Conservation (phyloP, 2,329 filamentous ascomycete genomes). For the Drechslera avenae region DNA sequence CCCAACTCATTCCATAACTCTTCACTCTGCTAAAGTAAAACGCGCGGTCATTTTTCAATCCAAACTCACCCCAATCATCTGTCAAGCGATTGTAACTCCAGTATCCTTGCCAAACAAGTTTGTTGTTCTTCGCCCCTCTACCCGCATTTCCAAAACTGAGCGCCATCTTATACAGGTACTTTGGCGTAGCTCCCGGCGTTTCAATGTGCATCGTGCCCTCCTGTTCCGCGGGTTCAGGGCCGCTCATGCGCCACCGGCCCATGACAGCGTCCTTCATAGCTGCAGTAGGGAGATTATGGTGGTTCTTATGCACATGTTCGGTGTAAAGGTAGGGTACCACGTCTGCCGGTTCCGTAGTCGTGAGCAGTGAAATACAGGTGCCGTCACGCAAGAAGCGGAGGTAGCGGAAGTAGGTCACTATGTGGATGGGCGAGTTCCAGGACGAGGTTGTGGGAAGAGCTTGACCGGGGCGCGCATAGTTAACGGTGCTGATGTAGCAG, state of each 20-base stretch:
- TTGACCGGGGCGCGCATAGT: conserved; percentile 86
- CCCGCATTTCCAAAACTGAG: conserved; percentile 70
- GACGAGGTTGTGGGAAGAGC: conserved; percentile 71
- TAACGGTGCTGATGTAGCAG: conserved; percentile 94
- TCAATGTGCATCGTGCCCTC: conserved; percentile 69
- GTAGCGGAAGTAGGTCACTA: conserved; percentile 98
- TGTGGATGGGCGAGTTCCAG: conserved; percentile 83
- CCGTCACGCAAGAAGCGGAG: conserved; percentile 94
- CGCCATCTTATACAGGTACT: conserved; percentile 86
- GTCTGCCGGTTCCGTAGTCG: conserved; percentile 79
- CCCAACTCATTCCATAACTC: conserved; percentile 58
- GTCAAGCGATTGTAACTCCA: conserved; percentile 90
- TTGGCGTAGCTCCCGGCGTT: conserved; percentile 77
- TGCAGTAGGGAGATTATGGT: conserved; percentile 51
- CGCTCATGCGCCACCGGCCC: conserved; percentile 70
- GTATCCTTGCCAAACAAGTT: conserved; percentile 84
- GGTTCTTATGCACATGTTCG: conserved; percentile 63
- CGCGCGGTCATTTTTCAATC: conserved; percentile 63
- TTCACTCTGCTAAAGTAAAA: conserved; percentile 67
- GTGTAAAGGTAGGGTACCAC: conserved; percentile 83
- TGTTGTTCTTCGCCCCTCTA: conserved; percentile 73
- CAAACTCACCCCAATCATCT: conserved; percentile 88
- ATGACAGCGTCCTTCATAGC: conserved; percentile 72
- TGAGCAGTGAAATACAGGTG: conserved; percentile 77
- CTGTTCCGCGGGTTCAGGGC: conserved; percentile 47